Evolutionary conservation across 768 basidiomycete genomes (phyloP), one percentile per base, ranked within the genome.

Genomic region (Strobilomyces confusus): DNA sequence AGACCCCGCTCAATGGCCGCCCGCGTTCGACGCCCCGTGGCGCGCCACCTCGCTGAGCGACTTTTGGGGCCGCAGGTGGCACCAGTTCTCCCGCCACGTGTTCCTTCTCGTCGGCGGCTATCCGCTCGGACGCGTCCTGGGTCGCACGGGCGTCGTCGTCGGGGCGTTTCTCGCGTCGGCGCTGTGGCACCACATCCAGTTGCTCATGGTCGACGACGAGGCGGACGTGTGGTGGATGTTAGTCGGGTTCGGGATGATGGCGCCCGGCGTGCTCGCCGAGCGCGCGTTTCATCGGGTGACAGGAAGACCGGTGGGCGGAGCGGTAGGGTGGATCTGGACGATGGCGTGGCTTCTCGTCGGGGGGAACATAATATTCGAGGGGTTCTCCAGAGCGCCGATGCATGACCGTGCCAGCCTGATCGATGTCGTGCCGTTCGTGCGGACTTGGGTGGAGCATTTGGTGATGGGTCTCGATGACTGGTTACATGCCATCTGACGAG

Each of bases 221-320:
- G 20, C 36, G 11, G 15, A 38, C 9, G 1, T n/a, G 2, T 3
- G 44, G 15, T 36, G 44, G 44, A 38, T n/a, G 20, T 0, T 37
- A 11, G 20, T 52, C 14, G 51, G 51, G 22, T 52, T 52, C 23
- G 51, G 44, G 44, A 52, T 52, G 51, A 52, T 52, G 51, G 51
- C 9, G 8, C 26, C 20, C 4, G 51, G 51, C 12, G 9, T 52
- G 1, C 51, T 52, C n/a, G 44, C 12, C 5, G 51, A 52, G 20
- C 36, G 26, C 20, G 44, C 36, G 6, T 52, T 52, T 45, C 29
- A 30, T 17, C 29, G 22, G 20, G 22, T 29, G 51, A 52, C 51
- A 8, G 51, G 51, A 20, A 44, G 37, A 29, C 19, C 8, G 3
- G 51, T 52, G 36, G 36, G 51, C 17, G 51, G 51, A 19, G 12